Conservation (phyloP, 768 basidiomycete genomes). For the Lactifluus rugatus region DNA sequence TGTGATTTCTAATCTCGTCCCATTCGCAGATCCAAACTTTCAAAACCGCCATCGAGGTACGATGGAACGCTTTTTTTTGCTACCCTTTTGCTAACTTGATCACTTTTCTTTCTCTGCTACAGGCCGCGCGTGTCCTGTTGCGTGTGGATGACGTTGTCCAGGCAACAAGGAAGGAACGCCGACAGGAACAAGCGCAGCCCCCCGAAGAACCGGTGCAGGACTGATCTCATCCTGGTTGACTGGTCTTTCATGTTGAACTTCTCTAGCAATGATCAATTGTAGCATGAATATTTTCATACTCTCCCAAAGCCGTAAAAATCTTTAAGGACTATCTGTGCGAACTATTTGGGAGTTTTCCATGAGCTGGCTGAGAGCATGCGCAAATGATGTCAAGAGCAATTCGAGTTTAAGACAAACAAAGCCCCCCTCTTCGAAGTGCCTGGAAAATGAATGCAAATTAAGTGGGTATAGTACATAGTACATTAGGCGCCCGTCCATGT, state of each 20-base stretch:
- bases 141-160: conserved; percentile 93
- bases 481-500: neutral
- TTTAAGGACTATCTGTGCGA: neutral
- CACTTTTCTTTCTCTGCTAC: neutral
- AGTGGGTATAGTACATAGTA: neutral
- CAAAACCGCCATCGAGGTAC: conserved; percentile 92
- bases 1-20: neutral
- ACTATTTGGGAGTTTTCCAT: neutral
- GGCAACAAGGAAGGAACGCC: conserved; percentile 68
- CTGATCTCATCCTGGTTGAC: conserved; percentile 3
- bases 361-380: neutral
- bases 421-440: neutral
- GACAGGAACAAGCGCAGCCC: conserved; percentile 39
- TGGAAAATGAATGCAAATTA: neutral
- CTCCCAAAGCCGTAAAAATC: neutral
- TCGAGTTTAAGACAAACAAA: neutral
- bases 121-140: conserved; percentile 84
- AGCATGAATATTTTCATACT: neutral
- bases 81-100: neutral
- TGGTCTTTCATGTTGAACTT: neutral
- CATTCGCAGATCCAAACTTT: conserved; percentile 73
- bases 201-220: conserved; percentile 48
- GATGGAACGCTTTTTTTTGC: conserved; percentile 2
- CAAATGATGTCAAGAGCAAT: neutral
- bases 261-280: neutral